Conservation (phyloP, 768 basidiomycete genomes). For the Amyloporia xantha region DNA sequence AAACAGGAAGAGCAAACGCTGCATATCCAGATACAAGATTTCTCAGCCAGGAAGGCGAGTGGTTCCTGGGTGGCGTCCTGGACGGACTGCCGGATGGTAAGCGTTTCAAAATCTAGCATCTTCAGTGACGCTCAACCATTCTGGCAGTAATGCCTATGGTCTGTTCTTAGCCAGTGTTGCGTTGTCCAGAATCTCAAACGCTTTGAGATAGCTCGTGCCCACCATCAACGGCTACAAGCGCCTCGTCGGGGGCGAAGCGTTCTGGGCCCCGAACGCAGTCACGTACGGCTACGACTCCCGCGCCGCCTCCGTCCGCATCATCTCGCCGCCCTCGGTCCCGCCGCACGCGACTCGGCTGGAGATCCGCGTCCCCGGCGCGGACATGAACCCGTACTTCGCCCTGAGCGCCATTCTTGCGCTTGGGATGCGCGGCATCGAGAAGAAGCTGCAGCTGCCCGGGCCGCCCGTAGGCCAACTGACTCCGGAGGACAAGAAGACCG, state of each 20-base stretch:
- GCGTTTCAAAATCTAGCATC: constrained; percentile 17
- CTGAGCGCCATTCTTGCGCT: constrained; percentile 82
- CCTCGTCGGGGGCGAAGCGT: constrained; percentile 86
- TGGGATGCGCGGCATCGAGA: constrained; percentile 83
- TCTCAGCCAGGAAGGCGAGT: constrained; percentile 78
- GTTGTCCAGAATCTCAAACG: neutral
- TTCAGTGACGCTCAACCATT: neutral
- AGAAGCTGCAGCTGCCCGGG: constrained; percentile 57
- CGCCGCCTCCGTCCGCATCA: constrained; percentile 84
- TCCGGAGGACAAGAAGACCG: constrained; percentile 49
- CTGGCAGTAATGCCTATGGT: constrained; percentile 72
- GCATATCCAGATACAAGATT: constrained; percentile 77
- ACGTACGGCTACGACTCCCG: constrained; percentile 97
- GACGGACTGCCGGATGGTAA: constrained; percentile 85
- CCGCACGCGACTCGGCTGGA: constrained; percentile 83
- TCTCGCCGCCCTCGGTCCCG: constrained; percentile 85
- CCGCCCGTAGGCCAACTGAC: constrained; percentile 63
- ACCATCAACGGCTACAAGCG: constrained; percentile 98
- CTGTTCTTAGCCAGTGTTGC: constrained; percentile 14
- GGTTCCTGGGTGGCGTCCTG: constrained; percentile 91
- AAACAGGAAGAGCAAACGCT: constrained; percentile 62
- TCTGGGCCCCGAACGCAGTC: constrained; percentile 90
- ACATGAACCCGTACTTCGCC: constrained; percentile 92
- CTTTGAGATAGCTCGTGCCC: constrained; percentile 55
- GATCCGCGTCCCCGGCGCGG: constrained; percentile 91